phyloP scores from a whole-genome alignment of 805 yeast species.

The Hanseniaspora occidentalis region DNA sequence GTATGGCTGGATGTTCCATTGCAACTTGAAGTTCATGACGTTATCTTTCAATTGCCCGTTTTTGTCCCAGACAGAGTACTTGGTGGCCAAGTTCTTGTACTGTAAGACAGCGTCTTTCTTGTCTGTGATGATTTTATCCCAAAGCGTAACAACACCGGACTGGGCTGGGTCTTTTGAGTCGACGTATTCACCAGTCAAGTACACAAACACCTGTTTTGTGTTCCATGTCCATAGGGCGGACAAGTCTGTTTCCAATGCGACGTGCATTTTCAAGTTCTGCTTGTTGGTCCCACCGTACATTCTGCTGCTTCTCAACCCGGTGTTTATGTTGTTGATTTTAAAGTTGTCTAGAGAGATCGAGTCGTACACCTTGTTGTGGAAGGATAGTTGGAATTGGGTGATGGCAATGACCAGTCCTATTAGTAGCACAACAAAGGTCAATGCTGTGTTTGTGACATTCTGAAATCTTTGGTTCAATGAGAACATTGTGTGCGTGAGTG shows the following conservation, averaged over 20 bases:
- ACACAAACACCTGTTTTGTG: conserved; percentile 90
- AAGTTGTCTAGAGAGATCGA: conserved; percentile 25
- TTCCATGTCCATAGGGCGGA: conserved; percentile 87
- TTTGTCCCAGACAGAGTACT: conserved; percentile 83
- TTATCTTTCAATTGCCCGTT: conserved; percentile 44
- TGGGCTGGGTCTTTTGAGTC: too few relatives aligned
- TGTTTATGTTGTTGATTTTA: conserved; percentile 22
- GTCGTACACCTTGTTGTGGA: conserved; percentile 32
- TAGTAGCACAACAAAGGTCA: conserved; percentile 38
- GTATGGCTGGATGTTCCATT: conserved; percentile 89
- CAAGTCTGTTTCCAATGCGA: conserved; percentile 67
- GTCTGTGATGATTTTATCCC: conserved; percentile 72
- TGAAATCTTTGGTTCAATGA: conserved; percentile 35
- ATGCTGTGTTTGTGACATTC: conserved; percentile 37
- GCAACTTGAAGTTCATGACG: conserved; percentile 55
- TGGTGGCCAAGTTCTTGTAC: conserved; percentile 43
- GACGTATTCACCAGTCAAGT: conserved; percentile 81
- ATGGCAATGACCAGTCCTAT: conserved; percentile 35
- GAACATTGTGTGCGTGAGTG: conserved; percentile 23
- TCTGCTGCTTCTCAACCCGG: conserved; percentile 41
- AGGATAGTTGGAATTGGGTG: conserved; percentile 37
- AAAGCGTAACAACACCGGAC: conserved; percentile 66
- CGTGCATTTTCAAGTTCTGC: conserved; percentile 58
- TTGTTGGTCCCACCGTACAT: conserved; percentile 56
- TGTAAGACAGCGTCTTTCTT: conserved; percentile 46